phyloP scores from a whole-genome alignment of 2,329 filamentous ascomycete genomes.

The Colletotrichum kahawae region DNA sequence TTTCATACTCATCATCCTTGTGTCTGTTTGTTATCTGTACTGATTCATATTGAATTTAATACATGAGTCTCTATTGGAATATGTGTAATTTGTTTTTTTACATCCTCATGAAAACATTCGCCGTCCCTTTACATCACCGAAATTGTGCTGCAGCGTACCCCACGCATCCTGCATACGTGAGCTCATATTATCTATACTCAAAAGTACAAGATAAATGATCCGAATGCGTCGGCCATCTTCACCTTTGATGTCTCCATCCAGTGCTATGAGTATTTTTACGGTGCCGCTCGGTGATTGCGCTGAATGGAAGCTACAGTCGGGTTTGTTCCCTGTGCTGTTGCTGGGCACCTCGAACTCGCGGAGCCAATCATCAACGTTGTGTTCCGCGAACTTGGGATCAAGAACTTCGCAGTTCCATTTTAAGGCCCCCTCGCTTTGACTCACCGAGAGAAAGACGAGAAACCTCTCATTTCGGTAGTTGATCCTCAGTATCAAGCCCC shows the following conservation, averaged over 20 bases:
- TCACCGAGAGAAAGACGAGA: neutral
- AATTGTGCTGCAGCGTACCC: neutral
- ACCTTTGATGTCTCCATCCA: neutral
- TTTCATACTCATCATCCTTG: neutral
- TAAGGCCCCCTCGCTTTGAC: neutral
- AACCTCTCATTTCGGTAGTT: neutral
- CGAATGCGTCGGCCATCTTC: constrained; percentile 19
- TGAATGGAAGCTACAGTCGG: neutral
- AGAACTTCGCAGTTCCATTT: constrained; percentile 9
- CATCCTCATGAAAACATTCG: neutral
- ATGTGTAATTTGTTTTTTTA: neutral
- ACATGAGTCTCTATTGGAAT: neutral
- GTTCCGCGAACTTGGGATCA: neutral
- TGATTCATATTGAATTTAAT: fast-evolving
- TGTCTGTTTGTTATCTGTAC: fast-evolving
- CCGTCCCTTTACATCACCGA: neutral
- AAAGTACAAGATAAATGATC: neutral
- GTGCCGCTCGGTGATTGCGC: neutral
- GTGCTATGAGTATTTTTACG: neutral
- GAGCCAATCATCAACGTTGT: neutral
- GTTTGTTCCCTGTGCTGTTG: neutral
- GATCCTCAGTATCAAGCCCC: neutral
- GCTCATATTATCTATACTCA: neutral
- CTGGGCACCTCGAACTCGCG: neutral
- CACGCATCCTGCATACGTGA: neutral